A percentile compares a stretch with the other conserved stretches of the same genome.
These are phyloP conservation scores for Metschnikowia amazonensis DNA, from an alignment of 805 yeast species.

Conservation along the genomic window DNA sequence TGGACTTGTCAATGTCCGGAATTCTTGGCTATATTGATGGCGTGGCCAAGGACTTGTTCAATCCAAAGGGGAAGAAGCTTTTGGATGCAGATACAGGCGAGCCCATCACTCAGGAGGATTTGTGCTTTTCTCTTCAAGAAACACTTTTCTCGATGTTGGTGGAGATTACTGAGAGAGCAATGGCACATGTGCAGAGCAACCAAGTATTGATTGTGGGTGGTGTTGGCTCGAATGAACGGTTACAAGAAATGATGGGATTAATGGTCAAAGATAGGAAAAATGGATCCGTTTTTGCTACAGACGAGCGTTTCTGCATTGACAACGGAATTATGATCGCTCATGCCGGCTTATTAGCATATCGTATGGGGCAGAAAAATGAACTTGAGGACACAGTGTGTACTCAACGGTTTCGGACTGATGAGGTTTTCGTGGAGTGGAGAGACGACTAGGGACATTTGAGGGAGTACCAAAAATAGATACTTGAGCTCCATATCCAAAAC, in stretches of 20 bases:
- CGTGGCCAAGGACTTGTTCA: slow-evolving; percentile 69
- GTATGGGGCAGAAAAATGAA: slow-evolving; percentile 69
- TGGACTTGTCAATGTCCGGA: slow-evolving; percentile 97
- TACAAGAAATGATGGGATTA: slow-evolving; percentile 94
- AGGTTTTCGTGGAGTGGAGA: slow-evolving; percentile 87
- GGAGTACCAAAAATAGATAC: not conserved
- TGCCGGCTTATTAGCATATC: slow-evolving; percentile 82
- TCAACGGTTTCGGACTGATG: slow-evolving; percentile 92
- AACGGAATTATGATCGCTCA: slow-evolving; percentile 99
- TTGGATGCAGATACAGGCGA: slow-evolving; percentile 44
- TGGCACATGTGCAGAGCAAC: slow-evolving; percentile 90
- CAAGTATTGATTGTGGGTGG: slow-evolving; percentile 97
- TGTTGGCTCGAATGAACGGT: slow-evolving; percentile 90
- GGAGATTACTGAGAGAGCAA: slow-evolving; percentile 95
- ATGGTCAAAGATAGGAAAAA: slow-evolving; percentile 84
- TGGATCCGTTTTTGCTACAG: slow-evolving; percentile 91
- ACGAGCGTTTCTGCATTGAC: slow-evolving; percentile 94
- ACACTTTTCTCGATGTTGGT: slow-evolving; percentile 93
- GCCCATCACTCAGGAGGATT: slow-evolving; percentile 71
- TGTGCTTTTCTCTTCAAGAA: slow-evolving; percentile 91
- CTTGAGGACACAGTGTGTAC: slow-evolving; percentile 78
- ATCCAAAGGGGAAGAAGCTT: slow-evolving; percentile 36
- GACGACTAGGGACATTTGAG: slow-evolving; percentile 39
- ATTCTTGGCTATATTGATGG: slow-evolving; percentile 81
- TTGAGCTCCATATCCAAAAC: not conserved